Evolutionary conservation across 1,284 basidiomycete species (phyloP).

Genomic region (Singerocomus rubriflavus): DNA sequence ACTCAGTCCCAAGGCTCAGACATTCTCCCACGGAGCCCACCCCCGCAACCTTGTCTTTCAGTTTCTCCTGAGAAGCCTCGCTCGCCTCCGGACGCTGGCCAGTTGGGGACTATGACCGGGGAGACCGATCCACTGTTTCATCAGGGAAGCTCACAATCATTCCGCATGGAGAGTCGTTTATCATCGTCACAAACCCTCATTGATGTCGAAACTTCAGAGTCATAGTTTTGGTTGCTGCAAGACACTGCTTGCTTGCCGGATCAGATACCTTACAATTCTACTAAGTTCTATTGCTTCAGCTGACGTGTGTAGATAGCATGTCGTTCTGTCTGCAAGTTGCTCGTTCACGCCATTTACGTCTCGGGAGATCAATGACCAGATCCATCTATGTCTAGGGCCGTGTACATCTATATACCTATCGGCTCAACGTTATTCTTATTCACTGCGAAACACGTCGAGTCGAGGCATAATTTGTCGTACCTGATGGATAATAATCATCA

Average conservation of each 20-base stretch:
- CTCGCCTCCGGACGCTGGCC: slow-evolving; percentile 20
- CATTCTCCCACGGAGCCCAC: slow-evolving; percentile 34
- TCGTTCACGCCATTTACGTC: slow-evolving; percentile 16
- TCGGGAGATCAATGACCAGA: not conserved
- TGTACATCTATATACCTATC: slow-evolving; percentile 6
- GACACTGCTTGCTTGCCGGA: slow-evolving; percentile 13
- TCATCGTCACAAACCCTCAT: slow-evolving; percentile 30
- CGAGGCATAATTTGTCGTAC: not conserved
- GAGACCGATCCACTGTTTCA: slow-evolving; percentile 26
- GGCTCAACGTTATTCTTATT: not conserved
- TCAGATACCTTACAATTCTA: slow-evolving; percentile 28
- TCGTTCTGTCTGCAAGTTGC: slow-evolving; percentile 15
- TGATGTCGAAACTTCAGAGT: slow-evolving; percentile 28
- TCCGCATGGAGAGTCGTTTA: slow-evolving; percentile 29
- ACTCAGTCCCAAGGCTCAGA: slow-evolving; percentile 52
- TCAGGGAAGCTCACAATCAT: slow-evolving; percentile 34
- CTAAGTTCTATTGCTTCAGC: slow-evolving; percentile 35
- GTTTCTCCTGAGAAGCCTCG: slow-evolving; percentile 39
- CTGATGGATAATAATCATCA: slow-evolving; percentile 9
- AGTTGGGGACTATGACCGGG: slow-evolving; percentile 21
- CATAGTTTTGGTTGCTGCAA: slow-evolving; percentile 18
- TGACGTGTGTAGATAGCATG: slow-evolving; percentile 23
- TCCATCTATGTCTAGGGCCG: slow-evolving; percentile 5
- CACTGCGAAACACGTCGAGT: slow-evolving; percentile 5
- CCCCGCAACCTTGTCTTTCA: slow-evolving; percentile 29